Percentiles rank a stretch among this genome's conserved stretches.
These are phyloP conservation scores for Lactarius psammicola DNA, from an alignment of 768 basidiomycete genomes.

Conservation along the genomic window DNA sequence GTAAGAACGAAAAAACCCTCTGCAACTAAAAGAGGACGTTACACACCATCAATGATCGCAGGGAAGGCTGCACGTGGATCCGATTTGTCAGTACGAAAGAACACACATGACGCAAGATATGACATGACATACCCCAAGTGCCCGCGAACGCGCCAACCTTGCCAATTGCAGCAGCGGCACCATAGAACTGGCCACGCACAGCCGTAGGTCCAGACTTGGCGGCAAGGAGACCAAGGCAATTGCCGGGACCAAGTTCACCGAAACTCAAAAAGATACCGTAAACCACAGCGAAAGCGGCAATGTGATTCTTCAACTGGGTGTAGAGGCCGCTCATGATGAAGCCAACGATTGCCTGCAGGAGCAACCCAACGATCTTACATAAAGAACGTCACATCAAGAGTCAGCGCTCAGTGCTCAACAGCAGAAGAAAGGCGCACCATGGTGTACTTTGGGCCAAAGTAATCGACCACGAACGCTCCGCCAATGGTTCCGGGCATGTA, in stretches of 20 bases:
- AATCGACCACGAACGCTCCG: constrained; percentile 76
- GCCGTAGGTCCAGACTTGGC: constrained; percentile 85
- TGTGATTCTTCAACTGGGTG: constrained; percentile 52
- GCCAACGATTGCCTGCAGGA: constrained; percentile 69
- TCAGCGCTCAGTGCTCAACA: constrained; percentile 11
- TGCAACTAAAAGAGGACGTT: constrained; percentile 1
- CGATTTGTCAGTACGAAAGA: not conserved
- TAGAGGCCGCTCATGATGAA: constrained; percentile 92
- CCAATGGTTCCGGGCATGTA: constrained; percentile 70
- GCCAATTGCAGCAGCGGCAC: constrained; percentile 80
- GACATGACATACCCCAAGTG: constrained; percentile 60
- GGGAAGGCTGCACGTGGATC: constrained; percentile 51
- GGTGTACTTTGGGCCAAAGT: constrained; percentile 69
- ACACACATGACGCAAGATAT: not conserved
- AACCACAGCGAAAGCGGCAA: constrained; percentile 79
- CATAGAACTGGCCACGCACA: constrained; percentile 83
- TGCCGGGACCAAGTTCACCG: constrained; percentile 88
- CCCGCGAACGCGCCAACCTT: constrained; percentile 84
- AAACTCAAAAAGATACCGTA: constrained; percentile 91
- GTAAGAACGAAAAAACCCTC: constrained; percentile 2
- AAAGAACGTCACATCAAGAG: constrained; percentile 5
- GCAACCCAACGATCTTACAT: constrained; percentile 61
- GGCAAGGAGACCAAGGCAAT: constrained; percentile 82
- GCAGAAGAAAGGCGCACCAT: constrained; percentile 48
- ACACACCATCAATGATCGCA: constrained; percentile 58